phyloP scores from a whole-genome alignment of 2,329 filamentous ascomycete species.

The Colletotrichum sp. region DNA sequence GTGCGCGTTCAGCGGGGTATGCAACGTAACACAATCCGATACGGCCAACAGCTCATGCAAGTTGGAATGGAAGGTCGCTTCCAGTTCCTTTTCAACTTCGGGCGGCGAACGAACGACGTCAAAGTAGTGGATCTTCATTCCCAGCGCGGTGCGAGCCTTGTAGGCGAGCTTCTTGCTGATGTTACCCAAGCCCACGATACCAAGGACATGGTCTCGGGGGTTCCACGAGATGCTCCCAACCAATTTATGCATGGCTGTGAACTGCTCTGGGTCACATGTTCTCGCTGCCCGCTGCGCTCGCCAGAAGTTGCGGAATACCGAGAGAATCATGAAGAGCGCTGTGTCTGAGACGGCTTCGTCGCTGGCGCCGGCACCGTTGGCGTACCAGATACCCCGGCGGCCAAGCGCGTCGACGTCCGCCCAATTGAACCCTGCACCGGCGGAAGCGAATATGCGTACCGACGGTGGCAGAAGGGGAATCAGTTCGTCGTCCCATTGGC shows the following conservation, averaged over 20 bases:
- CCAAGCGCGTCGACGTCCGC: slow-evolving; percentile 56
- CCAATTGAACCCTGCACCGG: slow-evolving; percentile 69
- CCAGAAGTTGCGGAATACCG: slow-evolving; percentile 55
- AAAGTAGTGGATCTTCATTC: slow-evolving; percentile 60
- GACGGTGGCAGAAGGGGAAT: slow-evolving; percentile 57
- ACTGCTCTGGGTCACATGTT: slow-evolving; percentile 41
- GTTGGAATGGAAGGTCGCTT: slow-evolving; percentile 32
- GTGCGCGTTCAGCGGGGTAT: slow-evolving; percentile 33
- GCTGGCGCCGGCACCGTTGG: slow-evolving; percentile 46
- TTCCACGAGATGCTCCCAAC: slow-evolving; percentile 54
- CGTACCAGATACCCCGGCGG: slow-evolving; percentile 42
- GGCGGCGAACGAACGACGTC: slow-evolving; percentile 39
- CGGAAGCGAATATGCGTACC: slow-evolving; percentile 63
- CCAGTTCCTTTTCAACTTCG: slow-evolving; percentile 32
- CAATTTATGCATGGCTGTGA: slow-evolving; percentile 45
- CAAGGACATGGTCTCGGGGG: slow-evolving; percentile 51
- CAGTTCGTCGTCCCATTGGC: slow-evolving; percentile 62
- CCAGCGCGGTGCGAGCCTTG: slow-evolving; percentile 48
- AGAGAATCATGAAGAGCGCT: slow-evolving; percentile 45
- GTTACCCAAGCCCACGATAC: slow-evolving; percentile 58
- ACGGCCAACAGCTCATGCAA: slow-evolving; percentile 29
- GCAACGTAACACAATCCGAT: slow-evolving; percentile 38
- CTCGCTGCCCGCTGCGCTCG: slow-evolving; percentile 52
- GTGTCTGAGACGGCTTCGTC: slow-evolving; percentile 50
- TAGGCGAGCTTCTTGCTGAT: slow-evolving; percentile 51